Percentiles rank a stretch among this genome's conserved stretches.
These are phyloP conservation scores for Hypoxylon crocopeplum DNA, from an alignment of 495 filamentous ascomycete genomes.

Conservation along the genomic window DNA sequence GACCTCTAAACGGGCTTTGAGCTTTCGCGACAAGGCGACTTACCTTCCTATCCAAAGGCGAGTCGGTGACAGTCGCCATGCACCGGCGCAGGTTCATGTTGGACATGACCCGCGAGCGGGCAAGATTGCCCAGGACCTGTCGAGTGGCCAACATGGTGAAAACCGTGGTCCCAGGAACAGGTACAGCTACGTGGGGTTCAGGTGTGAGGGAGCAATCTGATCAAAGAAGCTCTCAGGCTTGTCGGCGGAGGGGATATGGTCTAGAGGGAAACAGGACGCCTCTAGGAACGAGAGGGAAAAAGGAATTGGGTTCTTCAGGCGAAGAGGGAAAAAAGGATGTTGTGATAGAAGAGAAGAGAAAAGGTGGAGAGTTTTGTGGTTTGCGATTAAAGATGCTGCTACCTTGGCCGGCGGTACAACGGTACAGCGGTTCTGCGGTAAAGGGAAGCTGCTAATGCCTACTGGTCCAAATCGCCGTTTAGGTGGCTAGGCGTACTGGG, in stretches of 20 bases:
- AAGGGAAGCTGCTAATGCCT: conserved; percentile 39
- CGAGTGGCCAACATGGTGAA: conserved; percentile 63
- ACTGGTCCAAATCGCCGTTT: conserved; percentile 32
- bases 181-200: conserved; percentile 36
- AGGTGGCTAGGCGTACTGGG: conserved; percentile 23
- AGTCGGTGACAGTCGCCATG: conserved; percentile 62
- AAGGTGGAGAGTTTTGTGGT: conserved; percentile 42
- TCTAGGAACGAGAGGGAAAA: conserved; percentile 22
- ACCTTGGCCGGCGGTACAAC: conserved; percentile 34
- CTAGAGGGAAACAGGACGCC: conserved; percentile 15
- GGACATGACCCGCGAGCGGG: conserved; percentile 58
- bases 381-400: conserved; percentile 41
- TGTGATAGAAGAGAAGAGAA: conserved; percentile 33
- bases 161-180: conserved; percentile 38
- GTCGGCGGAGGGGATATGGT: conserved; percentile 2
- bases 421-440: conserved; percentile 31
- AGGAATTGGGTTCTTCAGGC: conserved; percentile 18
- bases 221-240: conserved; percentile 19
- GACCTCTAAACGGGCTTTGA: conserved; percentile 7
- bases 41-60: conserved; percentile 62
- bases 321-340: conserved; percentile 27
- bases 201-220: conserved; percentile 18
- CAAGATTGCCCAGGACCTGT: conserved; percentile 58
- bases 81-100: conserved; percentile 56
- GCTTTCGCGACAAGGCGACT: conserved; percentile 13